Evolutionary conservation across 257 asterid species (phyloP).

Genomic region (Anisodus tanguticus): DNA sequence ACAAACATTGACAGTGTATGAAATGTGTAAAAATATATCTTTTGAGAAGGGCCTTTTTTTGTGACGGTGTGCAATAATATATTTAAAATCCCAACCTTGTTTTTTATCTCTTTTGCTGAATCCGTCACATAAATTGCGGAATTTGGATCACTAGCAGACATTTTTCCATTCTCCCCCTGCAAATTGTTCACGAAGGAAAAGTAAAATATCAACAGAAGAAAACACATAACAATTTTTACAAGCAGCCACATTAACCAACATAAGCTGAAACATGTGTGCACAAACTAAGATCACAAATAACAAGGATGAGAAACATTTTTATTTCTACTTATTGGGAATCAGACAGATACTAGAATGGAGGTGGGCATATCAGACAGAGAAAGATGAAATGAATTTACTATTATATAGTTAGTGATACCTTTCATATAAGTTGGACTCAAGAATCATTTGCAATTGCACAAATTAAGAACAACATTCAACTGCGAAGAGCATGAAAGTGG

Average conservation of each 20-base stretch:
- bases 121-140: constrained; percentile 95
- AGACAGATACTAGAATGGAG: neutral
- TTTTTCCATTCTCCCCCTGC: constrained; percentile 95
- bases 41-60: neutral
- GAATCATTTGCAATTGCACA: neutral
- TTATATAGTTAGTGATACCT: neutral
- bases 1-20: neutral
- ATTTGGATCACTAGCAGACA: constrained; percentile 93
- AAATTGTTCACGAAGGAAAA: neutral
- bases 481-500: neutral
- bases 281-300: neutral
- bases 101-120: constrained; percentile 77
- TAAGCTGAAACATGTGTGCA: constrained; percentile 30
- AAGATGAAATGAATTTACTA: neutral
- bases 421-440: constrained; percentile 5
- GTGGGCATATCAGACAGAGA: neutral
- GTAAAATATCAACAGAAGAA: constrained; percentile 12
- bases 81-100: constrained; percentile 56
- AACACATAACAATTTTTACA: constrained; percentile 14
- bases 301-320: neutral
- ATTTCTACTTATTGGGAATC: constrained; percentile 14
- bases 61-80: neutral
- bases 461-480: constrained; percentile 3
- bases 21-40: neutral
- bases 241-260: constrained; percentile 20